Base-by-base conservation (phyloP, 306 rosid species). In the Trifolium repens region DNA sequence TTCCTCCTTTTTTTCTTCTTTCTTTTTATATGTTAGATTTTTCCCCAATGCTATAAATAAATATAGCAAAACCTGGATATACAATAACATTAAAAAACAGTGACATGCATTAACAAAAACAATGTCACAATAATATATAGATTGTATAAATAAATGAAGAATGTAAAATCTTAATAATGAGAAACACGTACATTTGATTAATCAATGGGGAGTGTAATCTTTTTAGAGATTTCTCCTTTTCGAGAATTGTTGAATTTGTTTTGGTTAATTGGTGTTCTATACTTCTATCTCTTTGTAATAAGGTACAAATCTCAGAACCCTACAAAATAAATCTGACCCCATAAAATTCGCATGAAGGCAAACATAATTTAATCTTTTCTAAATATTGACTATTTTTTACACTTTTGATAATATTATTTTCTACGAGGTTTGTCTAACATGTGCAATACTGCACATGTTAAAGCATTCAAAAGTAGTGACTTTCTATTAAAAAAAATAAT, bases 21-120 rank as follows among this genome's bases (percentile, higher is more conserved):
- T 1, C 4, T 32, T 32, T 9, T 64, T 74, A 22, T 39, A 42
- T 12, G 72, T 43, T 65, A 32, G 76, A 77, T 78, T 59, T 39
- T 49, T 69, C 40, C 22, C 68, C 32, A 57, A 64, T 62, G 50
- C 14, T 61, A 44, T 22, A 63, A 17, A 6, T 64, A 14, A 26
- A 6, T 69, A 14, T 61, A n/a, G 67, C 39, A 16, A 22, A 72
- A 73, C 63, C 79, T 78, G 79, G 53, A 12, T 67, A 69, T 50
- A 52, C 62, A 69, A 53, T 14, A 11, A 60, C 74, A 68, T 43
- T 43, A 8, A 64, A 69, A 13, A 69, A 74, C 17, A 62, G n/a
- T 72, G 35, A 6, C 67, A 37, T 52, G 66, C 26, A 30, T 69
- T 52, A 57, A 43, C 34, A 62, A 50, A 24, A 15, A 44, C 60